A percentile compares a stretch with the other conserved stretches of the same genome.
phyloP scores from a whole-genome alignment of 2,329 filamentous ascomycete species.

The Colletotrichum cuscutae region DNA sequence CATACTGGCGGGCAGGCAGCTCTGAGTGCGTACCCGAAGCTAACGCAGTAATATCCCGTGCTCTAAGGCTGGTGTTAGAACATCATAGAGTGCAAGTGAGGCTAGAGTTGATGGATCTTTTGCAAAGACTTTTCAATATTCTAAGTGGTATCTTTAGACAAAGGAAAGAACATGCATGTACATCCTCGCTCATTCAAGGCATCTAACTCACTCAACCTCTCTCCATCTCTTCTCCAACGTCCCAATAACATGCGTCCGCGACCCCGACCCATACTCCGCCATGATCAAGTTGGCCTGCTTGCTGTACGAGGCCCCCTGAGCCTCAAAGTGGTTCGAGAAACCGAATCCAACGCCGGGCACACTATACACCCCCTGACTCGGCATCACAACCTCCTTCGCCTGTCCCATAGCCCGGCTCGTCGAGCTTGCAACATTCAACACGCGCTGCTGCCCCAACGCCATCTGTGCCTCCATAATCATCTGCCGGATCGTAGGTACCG shows the following conservation, averaged over 20 bases:
- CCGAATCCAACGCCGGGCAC: constrained; percentile 41
- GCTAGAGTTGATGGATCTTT: background rate
- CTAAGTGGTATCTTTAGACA: constrained; percentile 30
- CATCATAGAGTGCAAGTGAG: background rate
- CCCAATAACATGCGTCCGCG: constrained; percentile 36
- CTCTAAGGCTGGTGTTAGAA: background rate
- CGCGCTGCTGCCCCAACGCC: constrained; percentile 40
- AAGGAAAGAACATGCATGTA: background rate
- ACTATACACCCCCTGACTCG: background rate
- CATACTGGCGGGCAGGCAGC: constrained; percentile 35
- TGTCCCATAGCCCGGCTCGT: constrained; percentile 41
- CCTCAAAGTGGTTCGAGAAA: constrained; percentile 42
- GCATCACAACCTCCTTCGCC: constrained; percentile 26
- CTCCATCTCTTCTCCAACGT: constrained; percentile 48
- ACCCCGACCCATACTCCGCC: constrained; percentile 29
- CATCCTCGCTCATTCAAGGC: background rate
- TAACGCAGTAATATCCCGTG: background rate
- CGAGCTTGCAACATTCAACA: constrained; percentile 40
- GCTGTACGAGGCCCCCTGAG: constrained; percentile 44
- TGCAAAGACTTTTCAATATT: background rate
- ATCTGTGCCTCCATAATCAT: constrained; percentile 41
- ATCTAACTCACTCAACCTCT: constrained; percentile 45
- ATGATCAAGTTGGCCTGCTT: constrained; percentile 41
- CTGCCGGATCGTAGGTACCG: constrained; percentile 41
- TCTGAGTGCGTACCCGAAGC: constrained; percentile 24